Evolutionary conservation across 2,329 filamentous ascomycete genomes (phyloP), one percentile per base, ranked within the genome.

Genomic region (Fusarium buharicum): DNA sequence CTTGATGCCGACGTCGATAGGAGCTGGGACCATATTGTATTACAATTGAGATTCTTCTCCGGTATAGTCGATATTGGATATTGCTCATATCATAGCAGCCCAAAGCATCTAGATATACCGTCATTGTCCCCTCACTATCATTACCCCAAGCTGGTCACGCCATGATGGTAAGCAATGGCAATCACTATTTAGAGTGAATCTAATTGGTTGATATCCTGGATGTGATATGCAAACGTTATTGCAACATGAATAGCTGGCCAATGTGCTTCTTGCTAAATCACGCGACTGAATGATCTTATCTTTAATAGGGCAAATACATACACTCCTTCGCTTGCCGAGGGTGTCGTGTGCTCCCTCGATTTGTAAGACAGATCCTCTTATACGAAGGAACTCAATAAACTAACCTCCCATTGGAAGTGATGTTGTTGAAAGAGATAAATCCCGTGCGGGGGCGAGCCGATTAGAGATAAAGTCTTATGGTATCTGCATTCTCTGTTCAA

Each of bases 1-100:
- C 34, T 82, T 82, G 59, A 91, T 90, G 31, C 79, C 77, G 6
- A 85, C 76, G 51, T 86, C 79, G 64, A 91, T 88, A 34, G 87
- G 81, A 66, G 82, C 81, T 9, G 86, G 86, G 3, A 76, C 78
- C 81, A 82, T 83, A 1, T 11, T 70, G 46, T 11, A 6, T 3
- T 33, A 6, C 11, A 28, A 9, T 4, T 17, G 2, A 9, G 2
- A 3, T 5, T 4, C 11, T 6, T 5, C 3, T n/a, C n/a, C n/a
- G n/a, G n/a, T n/a, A n/a, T n/a, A n/a, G n/a, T n/a, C n/a, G n/a
- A n/a, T n/a, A n/a, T n/a, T n/a, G n/a, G n/a, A 2, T 31, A 7
- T 6, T 6, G 8, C 5, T 7, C 12, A 6, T 13, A 13, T 10
- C 27, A 0, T 0, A 16, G 36, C 6, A 31, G 39, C 20, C 1